Evolutionary conservation across 208 protist genomes (phyloP), one percentile per base, ranked within the genome.

Genomic region (Leishmania gerbilli): DNA sequence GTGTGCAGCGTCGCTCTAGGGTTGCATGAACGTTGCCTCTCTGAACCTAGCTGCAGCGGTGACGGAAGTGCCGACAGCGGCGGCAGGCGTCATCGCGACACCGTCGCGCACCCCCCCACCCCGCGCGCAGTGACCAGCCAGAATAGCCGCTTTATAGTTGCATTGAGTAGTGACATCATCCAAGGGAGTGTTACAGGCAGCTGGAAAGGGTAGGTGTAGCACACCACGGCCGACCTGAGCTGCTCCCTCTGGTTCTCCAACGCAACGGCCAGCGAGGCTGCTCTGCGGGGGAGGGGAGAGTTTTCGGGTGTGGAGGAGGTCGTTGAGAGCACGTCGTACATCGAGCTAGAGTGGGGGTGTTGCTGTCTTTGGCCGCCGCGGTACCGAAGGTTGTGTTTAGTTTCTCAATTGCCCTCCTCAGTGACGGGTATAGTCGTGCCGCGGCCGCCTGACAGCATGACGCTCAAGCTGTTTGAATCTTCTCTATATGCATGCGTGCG

Each of bases 1-100:
- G 77, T 81, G 76, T 62, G 37, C 74, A 42, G 47, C 5, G 0
- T 37, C 53, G 11, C 62, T 84, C 45, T 19, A n/a, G 31, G 51
- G 72, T 19, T 49, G 74, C 24, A 69, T 15, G 49, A 31, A 58
- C 13, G 71, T 68, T 9, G 58, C 68, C 31, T 67, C 74, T 15
- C 24, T 74, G 68, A 71, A 47, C 31, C 69, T 84, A 1, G 77
- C 77, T 7, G 77, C 78, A 17, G 78, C 77, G 24, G 74, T 88
- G 42, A 84, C 80, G 47, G 65, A 79, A 56, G 62, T 42, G 27
- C 37, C 47, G 0, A n/a, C 69, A 19, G 40, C 37, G 1, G 74
- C 34, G 21, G 74, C 74, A 27, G 56, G 19, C 21, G 17, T 11
- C 24, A 5, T 37, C 31, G 15, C 67, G 21, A 71, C 7, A 42